A percentile compares a stretch with the other conserved stretches of the same genome.
Evolutionary conservation across 148 eudicot genomes (phyloP).

Genomic region (Rhododendron mucronatum): DNA sequence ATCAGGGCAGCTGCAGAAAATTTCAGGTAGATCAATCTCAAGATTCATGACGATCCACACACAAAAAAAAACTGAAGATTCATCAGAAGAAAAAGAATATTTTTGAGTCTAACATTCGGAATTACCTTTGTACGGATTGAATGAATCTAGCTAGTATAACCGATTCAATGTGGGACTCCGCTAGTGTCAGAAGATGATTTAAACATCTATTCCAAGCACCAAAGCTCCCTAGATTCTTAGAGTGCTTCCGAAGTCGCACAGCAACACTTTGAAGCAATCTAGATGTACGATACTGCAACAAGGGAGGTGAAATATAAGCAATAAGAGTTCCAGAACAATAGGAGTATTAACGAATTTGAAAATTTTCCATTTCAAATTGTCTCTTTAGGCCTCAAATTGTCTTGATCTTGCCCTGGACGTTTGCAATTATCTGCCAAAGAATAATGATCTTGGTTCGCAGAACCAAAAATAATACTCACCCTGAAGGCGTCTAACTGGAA

Average conservation of each 20-base stretch:
- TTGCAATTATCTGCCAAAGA: neutral
- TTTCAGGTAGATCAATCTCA: neutral
- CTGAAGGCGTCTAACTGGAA: slow-evolving; percentile 94
- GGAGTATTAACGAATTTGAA: neutral
- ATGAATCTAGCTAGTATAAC: slow-evolving; percentile 80
- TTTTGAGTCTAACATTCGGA: neutral
- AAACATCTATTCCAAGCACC: slow-evolving; percentile 99
- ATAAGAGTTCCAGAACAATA: neutral
- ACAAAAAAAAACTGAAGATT: neutral
- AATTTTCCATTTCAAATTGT: neutral
- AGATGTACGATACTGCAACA: slow-evolving; percentile 87
- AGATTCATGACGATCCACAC: neutral
- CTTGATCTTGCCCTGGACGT: neutral
- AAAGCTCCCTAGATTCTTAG: slow-evolving; percentile 76
- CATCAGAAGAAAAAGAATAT: neutral
- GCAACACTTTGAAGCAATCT: slow-evolving; percentile 92
- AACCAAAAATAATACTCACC: slow-evolving; percentile 32
- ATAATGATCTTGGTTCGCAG: neutral
- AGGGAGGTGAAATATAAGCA: neutral
- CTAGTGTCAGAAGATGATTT: slow-evolving; percentile 87
- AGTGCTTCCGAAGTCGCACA: slow-evolving; percentile 74
- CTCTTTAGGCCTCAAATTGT: neutral
- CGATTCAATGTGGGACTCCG: slow-evolving; percentile 93
- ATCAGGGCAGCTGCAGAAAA: slow-evolving; percentile 73
- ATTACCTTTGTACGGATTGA: slow-evolving; percentile 69